Evolutionary conservation across 345 rosid genomes (phyloP), one percentile per base, ranked within the genome.

Genomic region (Stellera chamaejasme): DNA sequence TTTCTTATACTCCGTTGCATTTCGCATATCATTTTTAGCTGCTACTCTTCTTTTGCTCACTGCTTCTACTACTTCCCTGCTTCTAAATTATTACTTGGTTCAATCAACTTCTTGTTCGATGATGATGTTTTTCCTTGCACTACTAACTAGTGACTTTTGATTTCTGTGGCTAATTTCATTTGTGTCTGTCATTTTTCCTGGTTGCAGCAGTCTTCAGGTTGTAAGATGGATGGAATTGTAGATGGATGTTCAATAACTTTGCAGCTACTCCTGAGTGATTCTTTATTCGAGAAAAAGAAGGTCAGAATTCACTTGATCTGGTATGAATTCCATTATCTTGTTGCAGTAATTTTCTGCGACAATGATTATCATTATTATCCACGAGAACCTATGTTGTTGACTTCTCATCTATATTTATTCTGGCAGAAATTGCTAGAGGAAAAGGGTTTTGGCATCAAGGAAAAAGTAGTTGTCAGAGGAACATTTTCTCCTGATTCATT

Each of bases 251-350:
- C 67, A 13, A 25, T 84, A 25, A 68, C 70, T 63, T 66, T 90
- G 61, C 76, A 81, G 67, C 82, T 90, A 27, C 28, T 77, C 32
- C 53, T 74, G 66, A 63, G 54, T 70, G 95, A 81, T 64, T 82
- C 85, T 11, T 58, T 80, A 47, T 79, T 72, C 65, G 70, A 72
- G 59, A 68, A 79, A 55, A 87, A 87, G 78, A 79, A 82, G 92
- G 90, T 86, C 32, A 69, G 74, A 53, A 15, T 28, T 27, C 23
- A 45, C 14, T 16, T 45, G 25, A 48, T 11, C 13, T 27, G 23
- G 11, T 11, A 49, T 52, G 13, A 10, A 14, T 13, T 54, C 10
- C 25, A 58, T 54, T 11, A 55, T 59, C 64, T 49, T 43, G 48
- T 54, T 64, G 9, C 44, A 7, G 8, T 47, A 28, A 42, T 27